A percentile compares a stretch with the other conserved stretches of the same genome.
phyloP scores from a whole-genome alignment of 176 grass and related monocot species.

The Typha latifolia region DNA sequence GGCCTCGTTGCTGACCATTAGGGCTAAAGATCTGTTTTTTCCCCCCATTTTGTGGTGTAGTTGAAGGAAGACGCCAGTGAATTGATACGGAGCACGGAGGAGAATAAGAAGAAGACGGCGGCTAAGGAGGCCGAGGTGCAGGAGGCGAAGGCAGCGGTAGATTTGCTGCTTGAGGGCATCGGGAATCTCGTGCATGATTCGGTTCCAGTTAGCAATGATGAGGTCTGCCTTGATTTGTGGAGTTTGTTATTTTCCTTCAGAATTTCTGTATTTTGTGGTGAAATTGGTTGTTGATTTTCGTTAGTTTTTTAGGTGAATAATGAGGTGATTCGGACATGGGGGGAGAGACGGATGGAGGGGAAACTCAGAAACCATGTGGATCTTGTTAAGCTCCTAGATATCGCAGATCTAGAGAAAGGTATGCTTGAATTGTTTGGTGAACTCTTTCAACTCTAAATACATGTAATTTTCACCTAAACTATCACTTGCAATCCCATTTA shows the following conservation, averaged over 20 bases:
- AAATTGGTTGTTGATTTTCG: background rate
- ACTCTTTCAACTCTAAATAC: background rate
- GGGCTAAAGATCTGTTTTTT: background rate
- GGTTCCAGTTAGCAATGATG: conserved; percentile 54
- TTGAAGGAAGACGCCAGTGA: conserved; percentile 54
- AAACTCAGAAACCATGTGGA: conserved; percentile 88
- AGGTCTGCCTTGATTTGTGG: background rate
- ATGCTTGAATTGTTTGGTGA: conserved; percentile 2
- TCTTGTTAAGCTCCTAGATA: conserved; percentile 68
- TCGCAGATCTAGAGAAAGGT: conserved; percentile 77
- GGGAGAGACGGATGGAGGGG: conserved; percentile 54
- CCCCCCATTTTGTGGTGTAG: conserved; percentile 12
- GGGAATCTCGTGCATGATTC: conserved; percentile 81
- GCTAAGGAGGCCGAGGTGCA: conserved; percentile 77
- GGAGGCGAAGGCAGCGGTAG: conserved; percentile 65
- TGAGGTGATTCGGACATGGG: conserved; percentile 53
- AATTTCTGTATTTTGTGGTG: background rate
- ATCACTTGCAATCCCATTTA: background rate
- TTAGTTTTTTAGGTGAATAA: conserved; percentile 46
- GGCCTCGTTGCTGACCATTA: background rate
- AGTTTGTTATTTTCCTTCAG: background rate
- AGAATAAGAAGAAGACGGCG: conserved; percentile 54
- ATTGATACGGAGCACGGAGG: conserved; percentile 67
- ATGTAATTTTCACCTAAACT: background rate
- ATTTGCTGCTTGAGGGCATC: conserved; percentile 49